Percentiles rank a stretch among this genome's conserved stretches.
phyloP scores from a whole-genome alignment of 2,329 filamentous ascomycete species.

The Aspergillus sp. region DNA sequence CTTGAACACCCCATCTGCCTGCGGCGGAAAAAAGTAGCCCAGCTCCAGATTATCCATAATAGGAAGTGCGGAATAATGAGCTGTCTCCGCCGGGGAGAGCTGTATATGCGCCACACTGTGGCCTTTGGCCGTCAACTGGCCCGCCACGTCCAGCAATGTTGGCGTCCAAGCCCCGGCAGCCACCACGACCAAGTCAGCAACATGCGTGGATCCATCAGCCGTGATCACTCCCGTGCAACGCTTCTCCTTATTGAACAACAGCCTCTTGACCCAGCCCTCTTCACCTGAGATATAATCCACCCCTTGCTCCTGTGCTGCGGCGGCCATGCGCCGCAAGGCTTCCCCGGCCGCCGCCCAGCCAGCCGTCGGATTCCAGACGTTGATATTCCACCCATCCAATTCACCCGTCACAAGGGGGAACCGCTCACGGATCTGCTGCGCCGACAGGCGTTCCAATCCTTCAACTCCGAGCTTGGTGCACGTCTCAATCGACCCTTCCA shows the following conservation, averaged over 20 bases:
- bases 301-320: neutral
- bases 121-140: neutral
- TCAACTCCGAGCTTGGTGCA: neutral
- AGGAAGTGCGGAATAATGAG: neutral
- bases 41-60: conserved; percentile 7
- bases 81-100: neutral
- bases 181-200: neutral
- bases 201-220: neutral
- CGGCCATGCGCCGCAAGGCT: neutral
- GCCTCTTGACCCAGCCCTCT: neutral
- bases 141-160: neutral
- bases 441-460: neutral
- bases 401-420: neutral
- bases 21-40: conserved; percentile 6
- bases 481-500: conserved; percentile 1
- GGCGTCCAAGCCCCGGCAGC: neutral
- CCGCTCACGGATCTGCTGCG: neutral
- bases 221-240: neutral
- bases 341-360: neutral
- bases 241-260: neutral
- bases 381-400: neutral
- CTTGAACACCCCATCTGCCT: conserved; percentile 2
- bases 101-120: neutral
- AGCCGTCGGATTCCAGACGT: neutral
- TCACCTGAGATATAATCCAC: neutral